Evolutionary conservation across 1,139 yeast genomes (phyloP).

Genomic region (Suhomyces coccinellae): DNA sequence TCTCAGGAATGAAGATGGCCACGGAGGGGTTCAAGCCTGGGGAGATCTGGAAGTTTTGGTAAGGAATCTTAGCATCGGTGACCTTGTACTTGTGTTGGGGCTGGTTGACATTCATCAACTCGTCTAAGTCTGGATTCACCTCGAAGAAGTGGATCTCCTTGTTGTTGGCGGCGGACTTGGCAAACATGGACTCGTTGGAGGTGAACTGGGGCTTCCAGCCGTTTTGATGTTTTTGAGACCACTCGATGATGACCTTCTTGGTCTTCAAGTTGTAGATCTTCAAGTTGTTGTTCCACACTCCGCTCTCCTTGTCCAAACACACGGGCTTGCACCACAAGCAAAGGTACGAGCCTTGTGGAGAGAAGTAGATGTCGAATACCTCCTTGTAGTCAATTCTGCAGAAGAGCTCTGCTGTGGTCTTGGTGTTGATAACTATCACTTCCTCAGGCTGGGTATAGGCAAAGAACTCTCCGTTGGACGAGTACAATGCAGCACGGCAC

Average conservation of each 20-base stretch:
- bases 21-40: slow-evolving; percentile 93
- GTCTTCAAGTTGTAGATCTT: slow-evolving; percentile 62
- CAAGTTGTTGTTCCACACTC: slow-evolving; percentile 76
- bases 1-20: slow-evolving; percentile 88
- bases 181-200: slow-evolving; percentile 69
- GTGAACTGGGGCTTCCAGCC: slow-evolving; percentile 94
- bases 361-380: slow-evolving; percentile 79
- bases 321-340: slow-evolving; percentile 92
- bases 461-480: slow-evolving; percentile 55
- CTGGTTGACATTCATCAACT: slow-evolving; percentile 38
- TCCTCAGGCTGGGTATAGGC: slow-evolving; percentile 57
- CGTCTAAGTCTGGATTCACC: slow-evolving; percentile 46
- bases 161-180: slow-evolving; percentile 55
- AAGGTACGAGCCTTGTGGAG: slow-evolving; percentile 83
- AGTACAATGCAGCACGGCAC: slow-evolving; percentile 50
- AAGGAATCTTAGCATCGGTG: slow-evolving; percentile 56
- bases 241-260: slow-evolving; percentile 57
- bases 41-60: slow-evolving; percentile 60
- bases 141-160: slow-evolving; percentile 77
- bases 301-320: slow-evolving; percentile 55
- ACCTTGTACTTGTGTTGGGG: slow-evolving; percentile 64
- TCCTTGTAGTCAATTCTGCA: slow-evolving; percentile 54
- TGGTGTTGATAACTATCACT: slow-evolving; percentile 63
- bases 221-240: slow-evolving; percentile 78
- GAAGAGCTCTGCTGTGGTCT: slow-evolving; percentile 31